Conservation (phyloP, 208 protist species). For the Trypanosoma melophagium region DNA sequence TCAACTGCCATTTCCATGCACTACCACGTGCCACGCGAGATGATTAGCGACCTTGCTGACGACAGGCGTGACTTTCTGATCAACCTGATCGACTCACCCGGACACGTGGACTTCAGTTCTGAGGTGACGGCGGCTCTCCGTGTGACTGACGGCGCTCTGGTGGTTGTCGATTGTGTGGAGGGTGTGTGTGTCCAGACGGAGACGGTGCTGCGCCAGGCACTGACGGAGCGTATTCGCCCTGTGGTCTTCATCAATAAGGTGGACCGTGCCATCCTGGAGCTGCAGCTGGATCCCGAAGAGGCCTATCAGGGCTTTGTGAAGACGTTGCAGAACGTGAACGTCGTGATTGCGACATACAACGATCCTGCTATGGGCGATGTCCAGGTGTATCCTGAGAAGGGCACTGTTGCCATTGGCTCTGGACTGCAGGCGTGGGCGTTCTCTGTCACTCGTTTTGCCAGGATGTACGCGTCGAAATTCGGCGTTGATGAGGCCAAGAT, state of each 20-base stretch:
- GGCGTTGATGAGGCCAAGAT: slow-evolving; percentile 84
- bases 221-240: slow-evolving; percentile 98
- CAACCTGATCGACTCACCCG: slow-evolving; percentile 93
- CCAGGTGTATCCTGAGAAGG: slow-evolving; percentile 80
- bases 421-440: slow-evolving; percentile 99
- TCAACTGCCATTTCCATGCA: slow-evolving; percentile 98
- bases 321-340: slow-evolving; percentile 75
- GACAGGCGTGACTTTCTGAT: slow-evolving; percentile 92
- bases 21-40: slow-evolving; percentile 93
- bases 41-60: slow-evolving; percentile 53
- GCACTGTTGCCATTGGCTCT: slow-evolving; percentile 98
- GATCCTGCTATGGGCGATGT: slow-evolving; percentile 92
- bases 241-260: slow-evolving; percentile 99
- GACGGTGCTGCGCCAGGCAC: slow-evolving; percentile 95
- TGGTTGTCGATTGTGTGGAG: slow-evolving; percentile 99
- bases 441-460: slow-evolving; percentile 93
- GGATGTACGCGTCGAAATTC: slow-evolving; percentile 93
- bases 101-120: slow-evolving; percentile 99
- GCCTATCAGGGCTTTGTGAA: slow-evolving; percentile 78
- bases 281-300: slow-evolving; percentile 85
- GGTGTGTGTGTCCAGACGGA: slow-evolving; percentile 99
- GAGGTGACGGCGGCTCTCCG: slow-evolving; percentile 99
- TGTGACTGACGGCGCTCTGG: slow-evolving; percentile 99
- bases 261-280: slow-evolving; percentile 92
- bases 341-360: slow-evolving; percentile 97